Conservation (phyloP, 495 filamentous ascomycete species). For the Bryoglossum gracile region DNA sequence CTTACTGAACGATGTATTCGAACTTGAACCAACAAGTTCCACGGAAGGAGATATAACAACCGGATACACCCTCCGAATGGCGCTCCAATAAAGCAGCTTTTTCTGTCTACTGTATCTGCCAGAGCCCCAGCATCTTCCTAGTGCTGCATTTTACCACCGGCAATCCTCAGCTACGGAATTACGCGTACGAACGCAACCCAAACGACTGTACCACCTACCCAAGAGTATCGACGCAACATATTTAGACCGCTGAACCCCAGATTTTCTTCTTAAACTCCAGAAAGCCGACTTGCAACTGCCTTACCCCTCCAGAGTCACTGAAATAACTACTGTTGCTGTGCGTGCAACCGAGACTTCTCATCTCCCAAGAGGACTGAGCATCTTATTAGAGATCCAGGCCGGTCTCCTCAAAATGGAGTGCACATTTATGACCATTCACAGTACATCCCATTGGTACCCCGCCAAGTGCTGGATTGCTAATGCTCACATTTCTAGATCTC, state of each 20-base stretch:
- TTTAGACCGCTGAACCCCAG: conserved; percentile 1
- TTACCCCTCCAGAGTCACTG: no score
- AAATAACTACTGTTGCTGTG: no score
- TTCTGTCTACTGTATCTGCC: background rate
- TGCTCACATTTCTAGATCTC: conserved; percentile 47
- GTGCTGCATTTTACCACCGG: background rate
- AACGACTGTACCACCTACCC: conserved; percentile 2
- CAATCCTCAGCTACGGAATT: conserved; percentile 4
- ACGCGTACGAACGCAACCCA: no score
- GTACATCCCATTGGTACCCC: conserved; percentile 31
- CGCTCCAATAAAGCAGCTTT: background rate
- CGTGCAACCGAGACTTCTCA: no score
- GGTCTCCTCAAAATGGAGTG: conserved; percentile 60
- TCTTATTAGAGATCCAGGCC: conserved; percentile 26
- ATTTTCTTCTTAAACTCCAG: no score
- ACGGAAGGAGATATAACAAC: no score
- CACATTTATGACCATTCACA: conserved; percentile 91
- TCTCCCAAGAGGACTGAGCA: conserved; percentile 19
- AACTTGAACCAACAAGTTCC: no score
- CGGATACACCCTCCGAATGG: conserved; percentile 5
- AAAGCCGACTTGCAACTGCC: no score
- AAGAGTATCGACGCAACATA: conserved; percentile 12
- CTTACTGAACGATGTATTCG: no score
- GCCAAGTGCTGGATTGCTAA: conserved; percentile 2
- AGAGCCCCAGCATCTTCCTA: conserved; percentile 6